These are phyloP conservation scores for Phaeoacremonium minimum DNA, from an alignment of 2,329 filamentous ascomycete genomes.

Conservation along the genomic window DNA sequence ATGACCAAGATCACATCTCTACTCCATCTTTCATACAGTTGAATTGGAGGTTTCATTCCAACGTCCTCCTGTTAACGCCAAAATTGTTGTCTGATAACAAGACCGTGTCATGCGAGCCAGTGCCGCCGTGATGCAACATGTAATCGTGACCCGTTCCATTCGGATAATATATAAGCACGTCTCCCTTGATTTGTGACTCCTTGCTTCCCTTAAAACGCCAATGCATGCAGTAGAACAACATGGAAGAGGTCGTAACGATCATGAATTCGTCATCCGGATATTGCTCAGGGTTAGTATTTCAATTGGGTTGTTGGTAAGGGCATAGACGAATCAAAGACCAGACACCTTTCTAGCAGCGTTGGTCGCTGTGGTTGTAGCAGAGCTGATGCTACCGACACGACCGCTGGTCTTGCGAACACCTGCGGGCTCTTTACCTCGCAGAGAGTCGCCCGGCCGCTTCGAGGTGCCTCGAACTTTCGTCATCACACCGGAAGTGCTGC, in stretches of 20 bases:
- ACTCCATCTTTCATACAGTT: no score
- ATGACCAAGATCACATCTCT: no score
- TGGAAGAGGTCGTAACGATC: constrained; percentile 10
- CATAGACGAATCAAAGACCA: constrained; percentile 17
- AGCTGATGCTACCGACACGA: constrained; percentile 55
- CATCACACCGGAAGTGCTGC: constrained; percentile 51
- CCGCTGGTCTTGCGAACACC: constrained; percentile 64
- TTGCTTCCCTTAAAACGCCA: constrained; percentile 2
- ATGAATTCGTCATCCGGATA: constrained; percentile 10
- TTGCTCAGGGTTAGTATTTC: constrained; percentile 1
- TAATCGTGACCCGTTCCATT: neutral
- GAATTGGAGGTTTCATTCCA: no score
- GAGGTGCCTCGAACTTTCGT: constrained; percentile 53
- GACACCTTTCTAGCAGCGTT: constrained; percentile 52
- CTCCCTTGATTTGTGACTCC: neutral
- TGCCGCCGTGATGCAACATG: neutral
- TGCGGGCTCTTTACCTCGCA: constrained; percentile 45
- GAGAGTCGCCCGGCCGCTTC: constrained; percentile 33
- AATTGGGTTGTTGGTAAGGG: neutral
- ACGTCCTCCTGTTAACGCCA: no score
- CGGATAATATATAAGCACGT: neutral
- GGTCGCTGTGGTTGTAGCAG: constrained; percentile 33
- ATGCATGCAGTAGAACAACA: constrained; percentile 10
- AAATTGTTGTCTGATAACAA: no score
- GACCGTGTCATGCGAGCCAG: no score